phyloP scores from a whole-genome alignment of 2,329 filamentous ascomycete genomes.

The Chaetothyriales sp. region DNA sequence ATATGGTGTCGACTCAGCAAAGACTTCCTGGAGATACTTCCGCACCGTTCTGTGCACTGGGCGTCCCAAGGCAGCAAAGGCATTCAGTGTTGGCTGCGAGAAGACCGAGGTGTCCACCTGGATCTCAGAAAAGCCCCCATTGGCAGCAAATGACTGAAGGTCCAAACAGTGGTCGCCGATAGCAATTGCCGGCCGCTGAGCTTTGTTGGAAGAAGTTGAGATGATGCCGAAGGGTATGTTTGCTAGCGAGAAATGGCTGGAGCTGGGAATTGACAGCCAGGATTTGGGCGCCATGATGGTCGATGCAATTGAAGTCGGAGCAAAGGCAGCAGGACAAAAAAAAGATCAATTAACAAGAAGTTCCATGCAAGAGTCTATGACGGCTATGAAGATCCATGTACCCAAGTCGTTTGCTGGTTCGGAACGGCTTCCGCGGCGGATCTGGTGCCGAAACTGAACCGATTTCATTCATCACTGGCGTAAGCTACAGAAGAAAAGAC shows the following conservation, averaged over 20 bases:
- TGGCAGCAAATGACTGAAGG: constrained; percentile 44
- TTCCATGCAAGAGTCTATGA: too few relatives aligned
- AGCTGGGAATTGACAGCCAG: constrained; percentile 45
- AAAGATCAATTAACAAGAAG: neutral
- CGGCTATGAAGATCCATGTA: too few relatives aligned
- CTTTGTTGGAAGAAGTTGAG: constrained; percentile 41
- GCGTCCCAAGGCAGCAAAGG: constrained; percentile 57
- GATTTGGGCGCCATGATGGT: constrained; percentile 29
- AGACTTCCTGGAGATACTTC: constrained; percentile 51
- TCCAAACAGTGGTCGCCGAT: constrained; percentile 61
- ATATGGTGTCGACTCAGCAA: constrained; percentile 44
- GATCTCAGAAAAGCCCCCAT: constrained; percentile 44
- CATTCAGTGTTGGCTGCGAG: constrained; percentile 50
- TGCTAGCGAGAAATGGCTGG: constrained; percentile 56
- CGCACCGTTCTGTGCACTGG: constrained; percentile 54
- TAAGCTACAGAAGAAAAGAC: too few relatives aligned
- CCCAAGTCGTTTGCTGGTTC: too few relatives aligned
- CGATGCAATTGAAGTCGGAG: neutral
- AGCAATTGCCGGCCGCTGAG: constrained; percentile 51
- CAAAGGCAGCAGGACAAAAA: neutral
- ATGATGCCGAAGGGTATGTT: constrained; percentile 80
- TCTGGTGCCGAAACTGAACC: neutral
- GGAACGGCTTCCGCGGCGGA: neutral
- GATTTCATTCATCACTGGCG: too few relatives aligned
- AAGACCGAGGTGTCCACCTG: constrained; percentile 48